Percentiles rank a stretch among this genome's conserved stretches.
Conservation (phyloP, 495 filamentous ascomycete species). For the Talaromyces stipitatus region DNA sequence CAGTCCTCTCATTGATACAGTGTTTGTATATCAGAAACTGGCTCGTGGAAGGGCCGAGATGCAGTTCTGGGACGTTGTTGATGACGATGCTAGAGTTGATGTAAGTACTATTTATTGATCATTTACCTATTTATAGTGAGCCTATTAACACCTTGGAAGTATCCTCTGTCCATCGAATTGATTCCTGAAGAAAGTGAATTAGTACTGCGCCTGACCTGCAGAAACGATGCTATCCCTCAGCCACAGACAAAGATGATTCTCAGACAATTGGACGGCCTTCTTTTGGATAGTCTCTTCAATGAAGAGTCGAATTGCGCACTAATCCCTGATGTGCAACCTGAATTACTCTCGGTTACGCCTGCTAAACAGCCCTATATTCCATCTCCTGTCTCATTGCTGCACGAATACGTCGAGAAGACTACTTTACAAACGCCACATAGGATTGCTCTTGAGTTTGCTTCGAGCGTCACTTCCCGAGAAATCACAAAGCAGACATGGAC, state of each 20-base stretch:
- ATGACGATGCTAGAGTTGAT: slow-evolving; percentile 51
- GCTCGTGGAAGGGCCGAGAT: slow-evolving; percentile 7
- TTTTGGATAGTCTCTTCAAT: slow-evolving; percentile 20
- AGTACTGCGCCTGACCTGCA: slow-evolving; percentile 53
- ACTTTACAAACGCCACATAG: slow-evolving; percentile 9
- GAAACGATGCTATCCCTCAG: slow-evolving; percentile 47
- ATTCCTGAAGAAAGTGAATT: slow-evolving; percentile 44
- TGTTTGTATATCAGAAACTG: slow-evolving; percentile 71
- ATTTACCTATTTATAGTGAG: slow-evolving; percentile 9
- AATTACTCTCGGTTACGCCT: slow-evolving; percentile 33
- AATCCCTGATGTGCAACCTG: slow-evolving; percentile 12
- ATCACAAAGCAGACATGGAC: slow-evolving; percentile 15
- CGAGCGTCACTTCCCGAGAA: slow-evolving; percentile 1
- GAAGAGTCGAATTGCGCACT: slow-evolving; percentile 15
- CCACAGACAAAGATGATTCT: slow-evolving; percentile 47
- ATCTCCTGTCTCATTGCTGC: slow-evolving; percentile 18
- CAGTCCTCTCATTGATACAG: slow-evolving; percentile 62
- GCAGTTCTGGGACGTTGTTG: slow-evolving; percentile 36
- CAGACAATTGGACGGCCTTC: slow-evolving; percentile 21
- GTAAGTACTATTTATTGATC: slow-evolving; percentile 21
- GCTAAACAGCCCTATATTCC: slow-evolving; percentile 34
- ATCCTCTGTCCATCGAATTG: slow-evolving; percentile 65
- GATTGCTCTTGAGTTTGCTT: slow-evolving; percentile 17
- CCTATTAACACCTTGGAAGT: slow-evolving; percentile 27
- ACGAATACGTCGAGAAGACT: slow-evolving; percentile 37